These are phyloP conservation scores for Phaeodactylum tricornutum DNA, from an alignment of 108 stramenopile species.

Conservation along the genomic window DNA sequence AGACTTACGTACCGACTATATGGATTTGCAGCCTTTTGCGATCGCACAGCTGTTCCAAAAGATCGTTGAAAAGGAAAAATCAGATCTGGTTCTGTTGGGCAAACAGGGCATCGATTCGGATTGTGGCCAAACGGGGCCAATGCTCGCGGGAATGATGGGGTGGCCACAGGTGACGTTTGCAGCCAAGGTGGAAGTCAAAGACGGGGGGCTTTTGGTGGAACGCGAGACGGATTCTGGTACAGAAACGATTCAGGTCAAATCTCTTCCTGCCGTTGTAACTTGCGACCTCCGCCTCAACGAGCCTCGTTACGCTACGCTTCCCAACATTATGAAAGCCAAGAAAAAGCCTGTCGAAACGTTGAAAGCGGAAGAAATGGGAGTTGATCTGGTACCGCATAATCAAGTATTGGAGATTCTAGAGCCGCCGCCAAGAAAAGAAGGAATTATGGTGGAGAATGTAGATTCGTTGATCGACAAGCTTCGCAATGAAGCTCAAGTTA, in stretches of 20 bases:
- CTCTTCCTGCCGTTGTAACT: slow-evolving; percentile 90
- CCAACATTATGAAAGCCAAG: slow-evolving; percentile 99
- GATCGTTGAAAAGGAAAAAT: slow-evolving; percentile 78
- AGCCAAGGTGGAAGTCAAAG: slow-evolving; percentile 67
- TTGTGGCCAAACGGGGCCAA: slow-evolving; percentile 81
- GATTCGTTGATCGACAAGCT: slow-evolving; percentile 92
- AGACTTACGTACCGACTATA: slow-evolving; percentile 87
- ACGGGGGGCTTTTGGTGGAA: slow-evolving; percentile 76
- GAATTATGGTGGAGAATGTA: slow-evolving; percentile 87
- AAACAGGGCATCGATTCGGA: slow-evolving; percentile 99
- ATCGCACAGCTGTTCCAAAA: slow-evolving; percentile 75
- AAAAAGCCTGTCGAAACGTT: slow-evolving; percentile 94
- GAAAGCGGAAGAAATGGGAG: slow-evolving; percentile 70
- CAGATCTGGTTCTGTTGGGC: slow-evolving; percentile 89
- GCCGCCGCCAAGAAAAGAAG: slow-evolving; percentile 89
- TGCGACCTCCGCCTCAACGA: slow-evolving; percentile 98
- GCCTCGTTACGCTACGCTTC: slow-evolving; percentile 98
- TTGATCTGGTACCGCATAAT: slow-evolving; percentile 76
- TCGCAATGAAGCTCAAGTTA: slow-evolving; percentile 35
- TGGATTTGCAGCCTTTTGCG: slow-evolving; percentile 93
- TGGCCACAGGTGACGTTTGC: slow-evolving; percentile 98
- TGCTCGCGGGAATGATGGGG: slow-evolving; percentile 92
- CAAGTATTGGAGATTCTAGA: slow-evolving; percentile 86
- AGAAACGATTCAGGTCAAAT: slow-evolving; percentile 57
- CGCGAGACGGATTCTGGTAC: slow-evolving; percentile 96